These are phyloP conservation scores for Colletotrichum cuscutae DNA, from an alignment of 2,329 filamentous ascomycete species.

Conservation along the genomic window DNA sequence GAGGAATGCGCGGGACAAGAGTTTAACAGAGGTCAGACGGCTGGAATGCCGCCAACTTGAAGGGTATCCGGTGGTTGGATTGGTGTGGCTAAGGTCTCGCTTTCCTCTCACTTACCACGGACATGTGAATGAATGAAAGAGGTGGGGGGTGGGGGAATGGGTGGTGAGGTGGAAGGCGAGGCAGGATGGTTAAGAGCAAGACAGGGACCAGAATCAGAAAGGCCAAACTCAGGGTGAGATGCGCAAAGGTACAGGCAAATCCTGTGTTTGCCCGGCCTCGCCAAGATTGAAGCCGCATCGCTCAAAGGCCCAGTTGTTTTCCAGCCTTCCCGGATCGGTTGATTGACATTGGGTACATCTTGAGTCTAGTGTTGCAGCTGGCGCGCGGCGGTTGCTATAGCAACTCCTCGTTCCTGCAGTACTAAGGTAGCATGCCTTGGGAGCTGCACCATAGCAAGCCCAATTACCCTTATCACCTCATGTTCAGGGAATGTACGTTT, in stretches of 20 bases:
- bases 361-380: neutral
- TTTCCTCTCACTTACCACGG: neutral
- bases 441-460: neutral
- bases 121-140: constrained; percentile 22
- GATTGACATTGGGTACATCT: neutral
- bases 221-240: neutral
- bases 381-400: constrained; percentile 1
- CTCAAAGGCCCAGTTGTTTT: neutral
- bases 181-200: constrained; percentile 4
- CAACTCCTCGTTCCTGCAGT: neutral
- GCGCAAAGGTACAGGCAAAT: neutral
- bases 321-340: neutral
- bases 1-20: constrained; percentile 11
- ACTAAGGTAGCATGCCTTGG: neutral
- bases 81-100: neutral
- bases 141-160: constrained; percentile 1
- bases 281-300: neutral
- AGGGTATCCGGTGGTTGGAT: neutral
- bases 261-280: neutral
- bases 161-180: neutral
- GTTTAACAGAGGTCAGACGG: neutral
- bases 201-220: neutral
- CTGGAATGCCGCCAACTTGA: constrained; percentile 19
- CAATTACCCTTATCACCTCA: neutral
- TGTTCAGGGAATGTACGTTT: neutral